Base-by-base conservation (phyloP, 306 rosid species). In the Pueraria montana region DNA sequence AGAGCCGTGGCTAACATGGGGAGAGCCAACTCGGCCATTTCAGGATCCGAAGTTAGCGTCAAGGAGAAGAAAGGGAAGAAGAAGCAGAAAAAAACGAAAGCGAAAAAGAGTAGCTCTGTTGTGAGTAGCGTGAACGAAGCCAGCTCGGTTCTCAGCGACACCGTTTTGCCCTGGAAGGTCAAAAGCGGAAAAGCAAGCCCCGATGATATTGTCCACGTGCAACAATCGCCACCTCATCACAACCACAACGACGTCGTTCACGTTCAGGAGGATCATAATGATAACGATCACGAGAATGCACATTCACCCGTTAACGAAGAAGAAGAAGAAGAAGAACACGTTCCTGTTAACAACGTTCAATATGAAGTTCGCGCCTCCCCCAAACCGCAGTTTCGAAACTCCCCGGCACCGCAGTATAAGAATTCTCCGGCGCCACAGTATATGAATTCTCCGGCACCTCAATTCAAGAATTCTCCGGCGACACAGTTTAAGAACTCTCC, bases 1-100 rank as follows among this genome's bases (percentile, higher is more conserved):
- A 6, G 40, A 34, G 8, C 40, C 40, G 5, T 3, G 1, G 96
- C 72, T 0, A 80, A 77, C 17, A 72, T 24, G 4, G 88, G 81
- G 1, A 87, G 64, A 43, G 69, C 94, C 0, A 85, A 77, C 24
- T 92, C 97, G 0, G 10, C 23, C 46, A 43, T 88, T 6, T 86
- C 87, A 2, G 87, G 68, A 1, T 89, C 94, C 0, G 88, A 92
- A 8, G 34, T 79, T 0, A 67, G 74, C 36, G 43, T 6, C 0
- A 71, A 5, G 0, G 23, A 32, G 9, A 80, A 69, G 76, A 65
- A 26, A 2, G 56, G 56, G n/a, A 23, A 38, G 61, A 14, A 20
- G 53, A 40, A 13, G 1, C n/a, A n/a, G n/a, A n/a, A n/a, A n/a
- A 69, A 43, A 0, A n/a, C 73, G 8, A 66, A 40, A 20, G 6